Evolutionary conservation across 1,139 yeast species (phyloP).

Genomic region (Blastobotrys illinoisensis): DNA sequence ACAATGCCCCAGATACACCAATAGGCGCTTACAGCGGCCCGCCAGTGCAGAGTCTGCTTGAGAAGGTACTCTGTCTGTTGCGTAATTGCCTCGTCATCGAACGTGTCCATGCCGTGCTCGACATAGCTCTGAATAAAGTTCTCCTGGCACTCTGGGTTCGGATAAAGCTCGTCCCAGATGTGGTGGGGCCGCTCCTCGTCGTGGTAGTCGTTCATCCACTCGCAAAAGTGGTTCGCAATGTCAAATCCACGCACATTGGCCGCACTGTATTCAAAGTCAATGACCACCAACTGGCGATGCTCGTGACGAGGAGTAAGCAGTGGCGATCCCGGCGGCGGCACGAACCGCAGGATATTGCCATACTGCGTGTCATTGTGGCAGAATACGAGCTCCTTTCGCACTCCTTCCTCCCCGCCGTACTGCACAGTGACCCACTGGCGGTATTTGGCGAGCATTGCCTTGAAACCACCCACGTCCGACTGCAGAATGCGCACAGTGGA

Average conservation of each 20-base stretch:
- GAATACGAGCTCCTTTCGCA: conserved; percentile 55
- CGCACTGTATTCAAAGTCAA: conserved; percentile 94
- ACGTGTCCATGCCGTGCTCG: conserved; percentile 35
- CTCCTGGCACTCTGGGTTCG: conserved; percentile 59
- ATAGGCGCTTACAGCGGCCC: conserved; percentile 68
- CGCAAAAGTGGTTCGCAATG: conserved; percentile 81
- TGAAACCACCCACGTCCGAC: conserved; percentile 46
- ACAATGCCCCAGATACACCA: conserved; percentile 95
- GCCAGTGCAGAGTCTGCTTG: conserved; percentile 69
- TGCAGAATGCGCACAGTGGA: conserved; percentile 27
- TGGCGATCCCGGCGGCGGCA: conserved; percentile 41
- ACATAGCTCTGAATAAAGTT: conserved; percentile 73
- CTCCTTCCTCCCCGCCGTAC: conserved; percentile 41
- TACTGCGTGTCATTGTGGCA: conserved; percentile 97
- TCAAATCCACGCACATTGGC: conserved; percentile 90
- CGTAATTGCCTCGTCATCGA: conserved; percentile 39
- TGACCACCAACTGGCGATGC: conserved; percentile 80
- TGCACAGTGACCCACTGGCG: conserved; percentile 56
- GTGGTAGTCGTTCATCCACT: conserved; percentile 96
- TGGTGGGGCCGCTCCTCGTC: conserved; percentile 57
- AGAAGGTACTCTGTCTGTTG: conserved; percentile 53
- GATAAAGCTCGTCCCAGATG: conserved; percentile 54
- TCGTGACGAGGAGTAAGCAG: conserved; percentile 39
- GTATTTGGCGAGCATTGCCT: conserved; percentile 45
- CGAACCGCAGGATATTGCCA: conserved; percentile 62